Base-by-base conservation (phyloP, 345 rosid genomes). In the Noccaea bulbosa region DNA sequence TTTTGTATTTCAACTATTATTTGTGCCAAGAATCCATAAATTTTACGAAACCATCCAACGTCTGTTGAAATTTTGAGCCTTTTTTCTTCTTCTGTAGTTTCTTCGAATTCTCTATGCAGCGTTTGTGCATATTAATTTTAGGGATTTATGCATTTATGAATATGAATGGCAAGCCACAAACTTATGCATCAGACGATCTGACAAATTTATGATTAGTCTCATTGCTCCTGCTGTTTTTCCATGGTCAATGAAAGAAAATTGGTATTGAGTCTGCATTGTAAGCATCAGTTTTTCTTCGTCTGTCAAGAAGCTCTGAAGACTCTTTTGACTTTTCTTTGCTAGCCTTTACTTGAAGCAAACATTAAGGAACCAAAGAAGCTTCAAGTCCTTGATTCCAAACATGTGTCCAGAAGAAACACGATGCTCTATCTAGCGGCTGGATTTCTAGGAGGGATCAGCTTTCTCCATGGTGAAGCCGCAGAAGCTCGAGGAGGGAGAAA, bases 401-500 rank as follows among this genome's bases (percentile, higher is more conserved):
- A 53, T 55, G 27, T 78, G 20, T 71, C 83, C 0, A 76, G 91
- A 35, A 81, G 88, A 69, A 79, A 76, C 38, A 57, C 81, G 50
- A 78, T 84, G 75, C 12, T 77, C 9, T 70, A 53, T 70, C 35
- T 81, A 52, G 45, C 80, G 11, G 77, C 83, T 39, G 75, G 58
- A 73, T 44, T 75, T 58, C 4, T 82, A 1, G 61, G 80, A 40
- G 83, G 80, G 10, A 11, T 73, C 47, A 45, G 46, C 37, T 7
- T 77, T 35, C 39, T 79, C 53, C 37, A 70, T 10, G 57, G 67
- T 8, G 80, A 83, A 77, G 72, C 85, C 15, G 84, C 86, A 0
- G 84, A 82, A 64, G 91, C 88, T 56, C 82, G 88, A 7, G 72
- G 69, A 32, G 75, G 83, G 33, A 84, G 82, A 62, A 71, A 69